Conservation (phyloP, 257 asterid species). For the Scutellaria minor region DNA sequence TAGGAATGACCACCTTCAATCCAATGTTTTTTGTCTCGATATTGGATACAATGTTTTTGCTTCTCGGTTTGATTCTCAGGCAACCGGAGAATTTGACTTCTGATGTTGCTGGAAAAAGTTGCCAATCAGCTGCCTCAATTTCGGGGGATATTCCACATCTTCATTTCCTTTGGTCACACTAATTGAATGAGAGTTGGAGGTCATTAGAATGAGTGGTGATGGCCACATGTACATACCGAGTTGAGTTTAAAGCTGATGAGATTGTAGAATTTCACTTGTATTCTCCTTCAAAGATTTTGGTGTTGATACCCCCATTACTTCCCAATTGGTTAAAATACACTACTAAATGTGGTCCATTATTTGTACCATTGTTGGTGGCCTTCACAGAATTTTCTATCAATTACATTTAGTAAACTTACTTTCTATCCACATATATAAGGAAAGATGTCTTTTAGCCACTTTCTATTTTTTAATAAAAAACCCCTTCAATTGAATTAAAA, state of each 20-base stretch:
- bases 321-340: too few species aligned
- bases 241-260: conserved; percentile 27
- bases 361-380: too few species aligned
- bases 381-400: too few species aligned
- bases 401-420: too few species aligned
- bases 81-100: conserved; percentile 87
- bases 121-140: conserved; percentile 26
- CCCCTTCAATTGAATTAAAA: too few species aligned
- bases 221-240: conserved; percentile 55
- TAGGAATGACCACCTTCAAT: not conserved
- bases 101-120: conserved; percentile 46
- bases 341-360: too few species aligned
- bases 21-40: conserved; percentile 15
- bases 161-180: conserved; percentile 35
- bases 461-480: too few species aligned
- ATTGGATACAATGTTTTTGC: not conserved
- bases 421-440: too few species aligned
- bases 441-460: too few species aligned
- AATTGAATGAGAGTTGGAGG: conserved; percentile 38
- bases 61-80: conserved; percentile 52
- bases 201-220: conserved; percentile 39
- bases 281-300: not conserved
- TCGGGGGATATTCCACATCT: conserved; percentile 21
- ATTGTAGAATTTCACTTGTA: not conserved
- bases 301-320: not conserved